phyloP scores from a whole-genome alignment of 805 yeast genomes.

The Starmerella potacharoeniae region DNA sequence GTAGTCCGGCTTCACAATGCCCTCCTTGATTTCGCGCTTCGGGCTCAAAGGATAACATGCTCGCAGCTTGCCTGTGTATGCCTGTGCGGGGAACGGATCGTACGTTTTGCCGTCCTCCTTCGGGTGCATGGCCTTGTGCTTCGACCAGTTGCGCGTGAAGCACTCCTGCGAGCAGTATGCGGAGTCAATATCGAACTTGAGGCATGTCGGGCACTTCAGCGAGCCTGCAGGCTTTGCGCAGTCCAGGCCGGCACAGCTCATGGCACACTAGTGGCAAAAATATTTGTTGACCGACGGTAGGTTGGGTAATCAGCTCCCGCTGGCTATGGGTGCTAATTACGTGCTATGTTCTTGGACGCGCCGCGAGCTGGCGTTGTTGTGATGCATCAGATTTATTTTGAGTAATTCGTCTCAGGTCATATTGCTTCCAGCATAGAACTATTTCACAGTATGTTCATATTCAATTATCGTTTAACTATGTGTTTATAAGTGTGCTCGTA shows the following conservation, averaged over 20 bases:
- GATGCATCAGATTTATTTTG: too few species aligned
- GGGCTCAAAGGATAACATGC: constrained; percentile 76
- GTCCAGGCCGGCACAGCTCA: constrained; percentile 59
- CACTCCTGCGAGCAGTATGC: constrained; percentile 77
- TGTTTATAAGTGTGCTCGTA: too few species aligned
- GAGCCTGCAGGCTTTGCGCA: constrained; percentile 78
- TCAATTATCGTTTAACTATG: too few species aligned
- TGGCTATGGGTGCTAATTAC: not conserved
- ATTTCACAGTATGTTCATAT: too few species aligned
- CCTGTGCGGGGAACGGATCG: constrained; percentile 76
- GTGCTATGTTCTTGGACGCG: not conserved
- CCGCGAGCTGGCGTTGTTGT: not conserved
- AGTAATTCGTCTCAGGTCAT: too few species aligned
- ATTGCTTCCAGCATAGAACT: too few species aligned
- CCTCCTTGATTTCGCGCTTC: constrained; percentile 57
- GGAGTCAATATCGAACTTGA: constrained; percentile 52
- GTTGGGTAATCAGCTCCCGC: constrained; percentile 2
- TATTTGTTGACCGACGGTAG: not conserved
- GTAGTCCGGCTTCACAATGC: constrained; percentile 70
- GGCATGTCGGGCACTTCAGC: constrained; percentile 84
- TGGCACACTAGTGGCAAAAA: not conserved
- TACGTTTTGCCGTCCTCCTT: constrained; percentile 39
- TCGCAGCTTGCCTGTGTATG: constrained; percentile 61
- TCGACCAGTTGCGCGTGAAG: constrained; percentile 46
- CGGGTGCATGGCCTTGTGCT: constrained; percentile 66